Evolutionary conservation across 768 basidiomycete genomes (phyloP).

Genomic region (Tephrocybe rancida): DNA sequence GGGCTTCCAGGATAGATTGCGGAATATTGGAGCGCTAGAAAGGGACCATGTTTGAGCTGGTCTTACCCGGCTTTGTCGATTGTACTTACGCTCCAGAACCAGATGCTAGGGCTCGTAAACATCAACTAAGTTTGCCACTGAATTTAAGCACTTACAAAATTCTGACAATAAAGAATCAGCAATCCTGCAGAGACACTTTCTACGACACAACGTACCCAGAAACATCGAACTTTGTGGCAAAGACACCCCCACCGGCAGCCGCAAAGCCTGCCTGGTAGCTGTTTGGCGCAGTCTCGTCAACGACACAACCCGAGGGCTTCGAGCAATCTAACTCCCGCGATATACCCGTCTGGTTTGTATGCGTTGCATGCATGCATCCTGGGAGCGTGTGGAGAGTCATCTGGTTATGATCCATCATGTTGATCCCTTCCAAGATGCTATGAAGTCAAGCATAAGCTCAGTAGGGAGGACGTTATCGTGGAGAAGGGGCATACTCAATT

Average conservation of each 20-base stretch:
- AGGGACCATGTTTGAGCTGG: constrained; percentile 9
- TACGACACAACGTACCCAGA: constrained; percentile 26
- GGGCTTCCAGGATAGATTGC: constrained; percentile 30
- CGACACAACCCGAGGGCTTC: constrained; percentile 64
- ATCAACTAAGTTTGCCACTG: neutral
- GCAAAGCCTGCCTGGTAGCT: constrained; percentile 75
- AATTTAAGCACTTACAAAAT: constrained; percentile 26
- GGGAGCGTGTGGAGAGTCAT: constrained; percentile 74
- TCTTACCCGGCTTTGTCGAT: constrained; percentile 14
- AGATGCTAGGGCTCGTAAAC: constrained; percentile 37
- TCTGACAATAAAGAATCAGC: constrained; percentile 5
- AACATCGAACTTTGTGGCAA: constrained; percentile 70
- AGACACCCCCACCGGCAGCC: constrained; percentile 73
- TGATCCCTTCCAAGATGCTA: constrained; percentile 84
- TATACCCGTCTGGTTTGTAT: constrained; percentile 47
- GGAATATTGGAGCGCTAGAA: constrained; percentile 40
- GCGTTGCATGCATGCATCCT: constrained; percentile 39
- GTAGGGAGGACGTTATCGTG: neutral
- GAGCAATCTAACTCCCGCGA: constrained; percentile 60
- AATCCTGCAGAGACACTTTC: neutral
- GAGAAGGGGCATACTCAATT: constrained; percentile 37
- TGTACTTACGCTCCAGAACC: constrained; percentile 48
- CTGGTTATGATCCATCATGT: constrained; percentile 68
- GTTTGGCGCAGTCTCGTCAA: constrained; percentile 55
- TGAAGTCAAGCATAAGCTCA: constrained; percentile 4